A percentile compares a stretch with the other conserved stretches of the same genome.
phyloP scores from a whole-genome alignment of 139 green algal species.

The Pleodorina starrii region DNA sequence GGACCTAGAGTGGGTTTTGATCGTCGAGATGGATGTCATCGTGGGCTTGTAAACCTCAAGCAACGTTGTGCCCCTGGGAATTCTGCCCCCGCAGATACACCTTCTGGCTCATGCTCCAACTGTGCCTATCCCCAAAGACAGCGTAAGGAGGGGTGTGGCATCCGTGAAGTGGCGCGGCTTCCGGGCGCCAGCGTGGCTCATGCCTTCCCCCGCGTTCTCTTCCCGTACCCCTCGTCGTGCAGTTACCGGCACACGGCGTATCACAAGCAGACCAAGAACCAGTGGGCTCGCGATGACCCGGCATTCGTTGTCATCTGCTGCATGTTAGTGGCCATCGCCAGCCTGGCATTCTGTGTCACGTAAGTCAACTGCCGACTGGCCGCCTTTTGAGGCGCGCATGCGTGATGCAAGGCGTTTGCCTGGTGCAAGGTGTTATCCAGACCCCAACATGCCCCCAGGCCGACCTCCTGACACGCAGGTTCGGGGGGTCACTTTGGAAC shows the following conservation, averaged over 20 bases:
- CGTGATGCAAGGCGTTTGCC: too few species aligned
- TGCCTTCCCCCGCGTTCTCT: too few species aligned
- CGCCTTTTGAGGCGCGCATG: too few species aligned
- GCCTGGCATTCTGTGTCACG: conserved; percentile 87
- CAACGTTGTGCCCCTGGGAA: background rate
- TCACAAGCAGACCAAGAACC: conserved; percentile 98
- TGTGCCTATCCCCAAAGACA: conserved; percentile 93
- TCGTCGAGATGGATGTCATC: background rate
- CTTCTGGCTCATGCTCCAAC: conserved; percentile 96
- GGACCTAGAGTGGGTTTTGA: conserved; percentile 88
- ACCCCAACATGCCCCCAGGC: too few species aligned
- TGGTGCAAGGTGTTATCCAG: too few species aligned
- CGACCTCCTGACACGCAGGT: conserved; percentile 66
- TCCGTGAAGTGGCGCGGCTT: background rate
- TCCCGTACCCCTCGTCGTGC: too few species aligned
- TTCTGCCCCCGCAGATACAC: conserved; percentile 82
- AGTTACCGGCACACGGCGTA: conserved; percentile 97
- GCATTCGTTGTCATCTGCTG: conserved; percentile 92
- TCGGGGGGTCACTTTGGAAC: conserved; percentile 74
- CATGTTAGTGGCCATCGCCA: conserved; percentile 78
- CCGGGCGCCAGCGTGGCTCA: background rate
- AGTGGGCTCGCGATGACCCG: conserved; percentile 97
- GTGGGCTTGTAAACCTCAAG: background rate
- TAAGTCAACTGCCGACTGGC: conserved; percentile 63
- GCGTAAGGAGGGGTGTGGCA: conserved; percentile 70